phyloP scores from a whole-genome alignment of 306 rosid species.

The Rosa lucieae region DNA sequence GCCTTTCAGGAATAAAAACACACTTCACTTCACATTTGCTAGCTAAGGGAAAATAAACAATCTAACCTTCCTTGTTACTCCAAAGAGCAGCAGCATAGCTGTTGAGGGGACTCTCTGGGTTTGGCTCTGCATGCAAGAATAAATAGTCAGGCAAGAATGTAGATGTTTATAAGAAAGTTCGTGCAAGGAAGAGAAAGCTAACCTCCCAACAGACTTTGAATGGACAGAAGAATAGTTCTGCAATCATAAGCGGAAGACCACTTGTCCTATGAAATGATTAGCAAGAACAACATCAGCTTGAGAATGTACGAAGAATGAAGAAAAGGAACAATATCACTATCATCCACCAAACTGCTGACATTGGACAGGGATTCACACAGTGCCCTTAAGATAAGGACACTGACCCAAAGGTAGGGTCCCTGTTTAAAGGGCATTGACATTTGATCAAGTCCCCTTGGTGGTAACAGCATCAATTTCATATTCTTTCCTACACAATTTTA shows the following conservation, averaged over 20 bases:
- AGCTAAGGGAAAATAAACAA: background rate
- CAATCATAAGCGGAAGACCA: slow-evolving; percentile 99
- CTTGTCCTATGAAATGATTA: slow-evolving; percentile 60
- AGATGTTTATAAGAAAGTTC: slow-evolving; percentile 18
- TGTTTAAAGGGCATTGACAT: background rate
- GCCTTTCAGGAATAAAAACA: background rate
- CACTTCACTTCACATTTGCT: background rate
- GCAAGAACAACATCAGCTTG: slow-evolving; percentile 18
- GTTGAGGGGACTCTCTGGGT: slow-evolving; percentile 93
- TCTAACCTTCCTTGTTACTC: slow-evolving; percentile 83
- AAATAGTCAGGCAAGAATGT: slow-evolving; percentile 28
- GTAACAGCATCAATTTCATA: background rate
- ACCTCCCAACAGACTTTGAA: slow-evolving; percentile 97
- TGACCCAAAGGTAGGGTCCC: background rate
- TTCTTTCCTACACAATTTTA: background rate
- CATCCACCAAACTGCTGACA: background rate
- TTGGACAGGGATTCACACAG: background rate
- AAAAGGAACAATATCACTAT: background rate
- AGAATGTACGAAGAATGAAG: background rate
- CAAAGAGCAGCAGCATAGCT: slow-evolving; percentile 86
- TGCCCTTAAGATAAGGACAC: background rate
- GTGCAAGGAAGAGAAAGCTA: slow-evolving; percentile 24
- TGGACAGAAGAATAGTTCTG: slow-evolving; percentile 90
- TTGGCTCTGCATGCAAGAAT: slow-evolving; percentile 68
- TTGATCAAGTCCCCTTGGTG: background rate